Base-by-base conservation (phyloP, 257 asterid genomes). In the Thymus mandschuricus region DNA sequence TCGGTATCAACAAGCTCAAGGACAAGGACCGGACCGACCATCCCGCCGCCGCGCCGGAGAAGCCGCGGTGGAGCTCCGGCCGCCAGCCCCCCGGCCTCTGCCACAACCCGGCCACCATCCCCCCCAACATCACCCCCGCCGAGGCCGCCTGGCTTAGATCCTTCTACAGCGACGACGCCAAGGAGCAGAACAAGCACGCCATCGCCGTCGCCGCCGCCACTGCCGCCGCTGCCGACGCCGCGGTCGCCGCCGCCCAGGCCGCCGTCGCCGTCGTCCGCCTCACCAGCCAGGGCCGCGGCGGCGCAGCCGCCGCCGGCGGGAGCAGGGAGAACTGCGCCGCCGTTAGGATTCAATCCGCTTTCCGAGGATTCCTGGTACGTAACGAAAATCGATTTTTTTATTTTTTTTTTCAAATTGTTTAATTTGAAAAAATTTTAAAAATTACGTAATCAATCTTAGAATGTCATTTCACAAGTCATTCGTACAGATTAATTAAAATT, bases 141-240 rank as follows among this genome's bases (percentile, higher is more conserved):
- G 98, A 92, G 66, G 98, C 92, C 38, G 92, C 90, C 33, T 89
- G 96, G 96, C 74, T 89, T 46, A 81, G 79, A 45, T 89, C 92
- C 2, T 87, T 87, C 73, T 87, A 83, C 75, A 13, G 15, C 34
- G 77, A 76, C 2, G 11, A 81, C 10, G 52, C 15, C 40, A 80
- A 63, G 72, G 93, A 88, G 67, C 95, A 82, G 74, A 92, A 65
- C 90, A 90, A 86, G 76, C 97, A 90, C 76, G 98, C 97, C 6
- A 88, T 92, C 3, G 98, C 95, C 21, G 97, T 90, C 41, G 98
- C 96, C 15, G 93, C 98, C 0, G 97, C 97, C 46, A 88, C 96
- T 0, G 98, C 98, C 0, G 96, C 96, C 0, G 98, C 96, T 0
- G 98, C 97, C 0, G 97, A 89, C 43, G 96, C 97, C 0, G 98